Conservation (phyloP, 176 grass and related monocot genomes). For the Raddia guianensis region DNA sequence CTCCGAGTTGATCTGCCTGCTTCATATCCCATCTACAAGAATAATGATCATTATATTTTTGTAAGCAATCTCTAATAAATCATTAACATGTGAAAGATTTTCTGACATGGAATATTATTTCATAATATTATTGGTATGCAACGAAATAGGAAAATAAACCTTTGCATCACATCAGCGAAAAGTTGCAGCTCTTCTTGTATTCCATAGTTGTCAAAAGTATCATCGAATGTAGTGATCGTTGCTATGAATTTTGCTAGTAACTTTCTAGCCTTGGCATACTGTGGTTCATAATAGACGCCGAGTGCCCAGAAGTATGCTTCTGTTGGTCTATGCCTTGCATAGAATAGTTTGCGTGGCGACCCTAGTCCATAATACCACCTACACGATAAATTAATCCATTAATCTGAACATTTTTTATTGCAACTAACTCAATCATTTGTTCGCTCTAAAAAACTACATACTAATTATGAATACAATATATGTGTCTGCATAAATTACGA, state of each 20-base stretch:
- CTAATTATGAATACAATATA: too few species aligned
- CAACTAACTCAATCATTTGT: too few species aligned
- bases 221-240: slow-evolving; percentile 25
- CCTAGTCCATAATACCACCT: slow-evolving; percentile 29
- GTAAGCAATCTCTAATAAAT: too few species aligned
- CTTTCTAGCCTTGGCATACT: slow-evolving; percentile 28
- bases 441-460: too few species aligned
- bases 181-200: slow-evolving; percentile 24
- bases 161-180: slow-evolving; percentile 34
- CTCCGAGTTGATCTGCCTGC: background rate
- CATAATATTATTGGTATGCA: background rate
- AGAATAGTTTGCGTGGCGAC: background rate
- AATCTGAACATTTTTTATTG: too few species aligned
- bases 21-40: slow-evolving; percentile 19
- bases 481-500: too few species aligned
- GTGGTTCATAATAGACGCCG: slow-evolving; percentile 39
- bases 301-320: slow-evolving; percentile 40
- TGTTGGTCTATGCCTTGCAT: slow-evolving; percentile 32
- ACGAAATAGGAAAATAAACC: background rate
- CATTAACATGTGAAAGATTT: too few species aligned
- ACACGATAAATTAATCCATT: background rate
- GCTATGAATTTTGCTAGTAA: slow-evolving; percentile 28
- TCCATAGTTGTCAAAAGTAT: slow-evolving; percentile 41
- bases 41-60: background rate
- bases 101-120: too few species aligned